Evolutionary conservation across 2,329 filamentous ascomycete species (phyloP), one percentile per base, ranked within the genome.

Genomic region (Scedosporium apiospermum): DNA sequence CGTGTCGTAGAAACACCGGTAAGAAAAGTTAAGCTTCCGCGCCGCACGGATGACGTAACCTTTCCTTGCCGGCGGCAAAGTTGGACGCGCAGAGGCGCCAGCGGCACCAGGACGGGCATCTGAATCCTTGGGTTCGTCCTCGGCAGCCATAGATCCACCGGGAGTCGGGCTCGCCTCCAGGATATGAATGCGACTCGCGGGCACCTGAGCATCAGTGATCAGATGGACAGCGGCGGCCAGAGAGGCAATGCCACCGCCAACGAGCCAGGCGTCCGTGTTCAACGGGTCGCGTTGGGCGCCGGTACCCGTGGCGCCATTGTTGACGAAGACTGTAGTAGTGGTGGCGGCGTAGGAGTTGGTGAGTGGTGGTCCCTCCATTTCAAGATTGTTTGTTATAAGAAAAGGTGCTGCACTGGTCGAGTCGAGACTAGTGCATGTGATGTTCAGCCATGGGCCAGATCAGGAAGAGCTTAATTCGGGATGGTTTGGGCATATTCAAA

Each of bases 41-140:
- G 71, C 74, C 6, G 70, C 71, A 23, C 71, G 72, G 61, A 72
- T 72, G 58, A 75, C 69, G 60, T 74, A 75, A 0, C 74, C 73
- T 38, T 71, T 69, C 30, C 59, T 46, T 26, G 18, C 44, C 2
- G 60, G 60, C 34, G 42, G 10, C 44, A 30, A 14, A 38, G 34
- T 12, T 38, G 34, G 34, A 4, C 34, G 34, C 34, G 34, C 34
- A 38, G 34, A 38, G 10, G 34, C 34, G 10, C 34, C 34, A 38
- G 34, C 34, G 10, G 34, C 34, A 38, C 34, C 34, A 38, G 34
- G 34, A 38, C 34, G 34, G 34, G 34, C 34, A 38, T 38, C 34
- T 10, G 2, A 12, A 12, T 38, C 34, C 34, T 23, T 30, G 16
- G 60, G 60, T 12, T 55, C 51, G 5, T 55, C 51, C 7, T 61